These are phyloP conservation scores for Cupressus sempervirens DNA, from an alignment of 75 land plant genomes.

Conservation along the genomic window DNA sequence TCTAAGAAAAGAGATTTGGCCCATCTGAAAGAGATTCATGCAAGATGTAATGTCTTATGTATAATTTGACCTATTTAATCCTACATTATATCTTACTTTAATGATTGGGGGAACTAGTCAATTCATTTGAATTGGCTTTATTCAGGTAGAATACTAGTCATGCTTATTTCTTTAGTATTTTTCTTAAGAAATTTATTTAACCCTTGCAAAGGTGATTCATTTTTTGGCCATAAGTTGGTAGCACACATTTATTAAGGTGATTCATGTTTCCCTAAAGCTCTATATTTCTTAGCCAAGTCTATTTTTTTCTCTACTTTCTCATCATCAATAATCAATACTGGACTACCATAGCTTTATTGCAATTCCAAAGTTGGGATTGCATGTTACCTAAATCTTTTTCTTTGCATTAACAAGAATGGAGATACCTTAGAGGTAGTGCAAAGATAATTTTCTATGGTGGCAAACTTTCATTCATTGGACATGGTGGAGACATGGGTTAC, in stretches of 20 bases:
- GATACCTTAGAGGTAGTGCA: conserved; percentile 11
- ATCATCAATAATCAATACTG: background rate
- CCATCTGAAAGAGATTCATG: no score
- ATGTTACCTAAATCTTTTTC: no score
- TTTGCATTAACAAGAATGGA: conserved; percentile 15
- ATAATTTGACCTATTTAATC: conserved; percentile 25
- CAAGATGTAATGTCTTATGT: conserved; percentile 95
- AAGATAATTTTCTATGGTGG: conserved; percentile 11
- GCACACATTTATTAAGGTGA: no score
- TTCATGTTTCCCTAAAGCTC: background rate
- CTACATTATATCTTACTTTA: background rate
- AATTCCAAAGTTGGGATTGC: no score
- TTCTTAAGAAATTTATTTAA: background rate
- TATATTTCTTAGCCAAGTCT: background rate
- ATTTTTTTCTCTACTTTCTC: background rate
- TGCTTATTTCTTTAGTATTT: background rate
- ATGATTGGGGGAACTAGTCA: background rate
- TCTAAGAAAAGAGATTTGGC: no score
- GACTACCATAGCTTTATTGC: background rate
- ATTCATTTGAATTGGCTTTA: background rate
- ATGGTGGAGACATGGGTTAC: conserved; percentile 15
- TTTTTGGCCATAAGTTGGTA: no score
- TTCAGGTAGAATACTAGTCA: background rate
- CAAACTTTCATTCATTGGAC: conserved; percentile 7
- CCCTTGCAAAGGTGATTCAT: background rate